A percentile compares a stretch with the other conserved stretches of the same genome.
Conservation (phyloP, 768 basidiomycete species). For the Crassisporium funariophilum region DNA sequence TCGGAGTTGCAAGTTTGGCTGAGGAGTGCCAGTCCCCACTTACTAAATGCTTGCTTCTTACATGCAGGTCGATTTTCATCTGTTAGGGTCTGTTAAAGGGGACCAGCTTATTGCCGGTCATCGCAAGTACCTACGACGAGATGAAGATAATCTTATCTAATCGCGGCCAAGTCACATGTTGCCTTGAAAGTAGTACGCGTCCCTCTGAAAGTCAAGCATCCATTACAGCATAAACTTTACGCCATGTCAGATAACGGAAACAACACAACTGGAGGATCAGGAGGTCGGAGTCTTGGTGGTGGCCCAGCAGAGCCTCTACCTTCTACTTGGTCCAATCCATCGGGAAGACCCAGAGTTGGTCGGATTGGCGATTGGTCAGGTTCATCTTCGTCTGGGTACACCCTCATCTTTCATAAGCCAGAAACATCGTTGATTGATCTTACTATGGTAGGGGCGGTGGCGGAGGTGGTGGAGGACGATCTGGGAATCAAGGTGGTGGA, state of each 20-base stretch:
- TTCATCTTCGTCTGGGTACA: constrained; percentile 30
- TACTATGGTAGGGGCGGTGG: constrained; percentile 9
- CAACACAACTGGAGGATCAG: constrained; percentile 29
- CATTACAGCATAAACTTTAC: not conserved
- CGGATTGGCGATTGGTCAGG: constrained; percentile 54
- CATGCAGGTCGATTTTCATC: too few species aligned
- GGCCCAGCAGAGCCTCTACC: constrained; percentile 51
- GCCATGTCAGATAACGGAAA: constrained; percentile 40
- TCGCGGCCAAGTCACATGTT: not conserved
- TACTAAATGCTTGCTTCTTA: too few species aligned
- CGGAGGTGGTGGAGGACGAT: constrained; percentile 23
- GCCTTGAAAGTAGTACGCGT: not conserved
- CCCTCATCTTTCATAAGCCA: not conserved
- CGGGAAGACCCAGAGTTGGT: constrained; percentile 45
- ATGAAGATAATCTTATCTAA: not conserved
- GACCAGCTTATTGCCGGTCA: too few species aligned
- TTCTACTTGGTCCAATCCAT: constrained; percentile 42
- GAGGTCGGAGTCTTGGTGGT: constrained; percentile 53
- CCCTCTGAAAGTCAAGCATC: not conserved
- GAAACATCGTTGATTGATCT: not conserved
- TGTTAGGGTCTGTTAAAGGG: too few species aligned
- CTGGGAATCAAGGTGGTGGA: constrained; percentile 27
- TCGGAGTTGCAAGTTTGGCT: too few species aligned
- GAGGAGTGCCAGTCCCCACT: too few species aligned
- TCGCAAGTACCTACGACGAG: not conserved